Base-by-base conservation (phyloP, 2,329 filamentous ascomycete species). In the Ophiognomonia clavigignenti-juglandacearum region DNA sequence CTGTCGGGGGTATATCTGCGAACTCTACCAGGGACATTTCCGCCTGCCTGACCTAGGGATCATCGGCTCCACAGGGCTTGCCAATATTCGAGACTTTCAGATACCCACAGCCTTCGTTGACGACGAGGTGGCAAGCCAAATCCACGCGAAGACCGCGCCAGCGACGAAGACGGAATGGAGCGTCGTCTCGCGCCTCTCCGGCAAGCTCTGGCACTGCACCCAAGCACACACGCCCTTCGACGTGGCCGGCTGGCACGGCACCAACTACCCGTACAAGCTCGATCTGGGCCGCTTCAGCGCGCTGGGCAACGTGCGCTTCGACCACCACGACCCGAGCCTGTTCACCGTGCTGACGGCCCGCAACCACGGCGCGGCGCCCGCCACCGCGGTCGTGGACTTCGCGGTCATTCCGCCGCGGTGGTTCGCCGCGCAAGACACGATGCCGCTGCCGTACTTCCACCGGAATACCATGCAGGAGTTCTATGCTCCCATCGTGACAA, bases 191-290 rank as follows among this genome's bases (percentile, higher is more conserved):
- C 82, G 82, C 55, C 80, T 81, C 54, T 74, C 74, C 48, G 77
- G 79, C 39, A 71, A 72, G 35, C 71, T 83, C 44, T 84, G 82
- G 61, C 65, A 68, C 6, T 74, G 77, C 14, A 72, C 65, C 31
- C 81, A 85, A 58, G 64, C 70, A 11, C 81, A 85, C 57, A 79
- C 75, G 0, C 82, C 82, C 0, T 85, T 83, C 56, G 80, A 85
- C 55, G 72, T 85, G 3, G 80, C 85, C 9, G 79, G 78, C 14
- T 85, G 81, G 80, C 81, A 85, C 55, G 82, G 82, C 16, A 78
- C 75, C 48, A 85, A 61, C 34, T 78, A 79, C 47, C 82, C 82
- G 0, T 85, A 79, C 69, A 85, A 85, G 60, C 85, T 85, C 61
- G 81, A 84, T 53, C 68, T 85, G 0, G 79, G 77, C 32, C 76